Evolutionary conservation across 148 eudicot species (phyloP), one percentile per base, ranked within the genome.

Genomic region (Spergularia bocconei): DNA sequence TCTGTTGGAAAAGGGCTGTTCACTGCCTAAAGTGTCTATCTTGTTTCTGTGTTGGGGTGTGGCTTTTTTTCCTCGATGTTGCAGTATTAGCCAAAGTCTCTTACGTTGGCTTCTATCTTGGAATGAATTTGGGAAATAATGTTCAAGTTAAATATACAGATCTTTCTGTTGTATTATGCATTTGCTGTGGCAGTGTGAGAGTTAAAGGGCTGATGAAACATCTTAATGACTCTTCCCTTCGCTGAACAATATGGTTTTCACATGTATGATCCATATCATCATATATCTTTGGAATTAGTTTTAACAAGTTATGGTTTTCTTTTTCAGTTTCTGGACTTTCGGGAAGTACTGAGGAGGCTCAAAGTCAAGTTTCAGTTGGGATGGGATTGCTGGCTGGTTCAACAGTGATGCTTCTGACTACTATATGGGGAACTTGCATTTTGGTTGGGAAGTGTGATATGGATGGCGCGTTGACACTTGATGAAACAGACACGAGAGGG

Each of bases 301-400:
- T 11, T 62, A 48, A 21, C 13, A 36, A 10, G 12, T 20, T 63
- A 44, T 64, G 19, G 2, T 25, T 61, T 77, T 25, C 20, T 63
- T 64, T 13, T 82, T 50, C 84, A 93, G 98, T 90, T 56, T 93
- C 98, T 59, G 98, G 98, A 60, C 82, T 93, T 67, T 93, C 94
- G 83, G 98, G 98, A 80, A 86, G 80, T 79, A 47, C 76, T 44
- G 86, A 75, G 77, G 76, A 83, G 69, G 98, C 98, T 77, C 98
- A 93, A 84, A 79, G 83, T 59, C 93, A 93, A 82, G 97, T 93
- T 41, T 93, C 98, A 15, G 95, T 93, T 50, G 98, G 98, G 69
- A 93, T 93, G 97, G 98, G 98, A 5, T 82, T 93, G 74, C 85
- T 93, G 38, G 97, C 98, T 76, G 98, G 98, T n/a, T 91, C 98